phyloP scores from a whole-genome alignment of 2,329 filamentous ascomycete species.

The Bipolaris sorokiniana region DNA sequence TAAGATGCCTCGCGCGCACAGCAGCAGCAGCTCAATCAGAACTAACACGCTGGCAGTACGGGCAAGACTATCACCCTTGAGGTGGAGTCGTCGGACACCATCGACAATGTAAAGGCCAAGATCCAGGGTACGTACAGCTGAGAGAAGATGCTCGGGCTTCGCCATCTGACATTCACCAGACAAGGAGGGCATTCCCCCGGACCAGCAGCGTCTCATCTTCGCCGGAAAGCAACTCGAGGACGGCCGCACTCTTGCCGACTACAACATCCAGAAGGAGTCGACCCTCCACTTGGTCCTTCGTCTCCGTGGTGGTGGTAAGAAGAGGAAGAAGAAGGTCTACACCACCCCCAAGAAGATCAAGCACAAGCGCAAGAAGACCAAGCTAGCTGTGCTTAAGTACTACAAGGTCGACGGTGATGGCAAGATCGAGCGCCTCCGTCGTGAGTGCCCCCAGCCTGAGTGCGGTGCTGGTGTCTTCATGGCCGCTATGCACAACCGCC shows the following conservation, averaged over 20 bases:
- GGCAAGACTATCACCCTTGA: constrained; percentile 99
- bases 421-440: constrained; percentile 98
- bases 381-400: constrained; percentile 99
- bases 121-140: constrained; percentile 64
- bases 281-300: constrained; percentile 98
- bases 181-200: constrained; percentile 99
- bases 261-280: constrained; percentile 99
- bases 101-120: constrained; percentile 99
- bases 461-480: constrained; percentile 99
- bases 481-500: constrained; percentile 99
- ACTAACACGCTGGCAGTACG: constrained; percentile 64
- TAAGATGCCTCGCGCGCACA: neutral
- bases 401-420: constrained; percentile 99
- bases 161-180: constrained; percentile 65
- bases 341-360: constrained; percentile 99
- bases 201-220: constrained; percentile 99
- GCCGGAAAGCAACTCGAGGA: constrained; percentile 99
- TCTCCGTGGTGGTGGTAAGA: constrained; percentile 91
- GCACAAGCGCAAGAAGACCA: constrained; percentile 99
- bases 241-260: constrained; percentile 97
- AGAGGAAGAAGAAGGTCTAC: constrained; percentile 99
- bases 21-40: neutral
- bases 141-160: neutral
- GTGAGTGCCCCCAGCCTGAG: constrained; percentile 85
- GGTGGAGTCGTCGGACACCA: constrained; percentile 99